Evolutionary conservation across 768 basidiomycete genomes (phyloP).

Genomic region (Leccinum obscurum): DNA sequence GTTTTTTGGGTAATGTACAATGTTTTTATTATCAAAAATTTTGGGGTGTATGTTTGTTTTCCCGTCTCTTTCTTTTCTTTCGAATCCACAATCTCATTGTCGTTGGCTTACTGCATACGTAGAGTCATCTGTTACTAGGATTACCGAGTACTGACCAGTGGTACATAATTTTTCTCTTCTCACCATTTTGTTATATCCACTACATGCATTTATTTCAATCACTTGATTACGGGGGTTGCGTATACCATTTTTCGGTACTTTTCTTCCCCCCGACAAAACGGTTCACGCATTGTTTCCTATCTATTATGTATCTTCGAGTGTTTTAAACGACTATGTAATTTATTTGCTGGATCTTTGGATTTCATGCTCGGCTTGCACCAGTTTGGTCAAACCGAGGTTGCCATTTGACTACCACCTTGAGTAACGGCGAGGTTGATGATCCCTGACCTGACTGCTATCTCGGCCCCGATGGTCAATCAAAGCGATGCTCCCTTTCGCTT

Average conservation of each 20-base stretch:
- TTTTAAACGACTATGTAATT: conserved; percentile 14
- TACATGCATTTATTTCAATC: conserved; percentile 17
- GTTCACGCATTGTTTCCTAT: conserved; percentile 9
- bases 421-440: conserved; percentile 12
- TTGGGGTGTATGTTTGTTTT: conserved; percentile 7
- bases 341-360: conserved; percentile 11
- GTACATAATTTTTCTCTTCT: conserved; percentile 4
- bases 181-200: conserved; percentile 24
- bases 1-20: conserved; percentile 12
- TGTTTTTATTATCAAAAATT: conserved; percentile 11
- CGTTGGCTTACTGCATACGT: conserved; percentile 13
- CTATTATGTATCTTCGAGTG: conserved; percentile 16
- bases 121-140: conserved; percentile 13
- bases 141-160: conserved; percentile 1
- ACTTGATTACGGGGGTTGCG: conserved; percentile 12
- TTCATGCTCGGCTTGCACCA: not conserved
- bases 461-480: conserved; percentile 80
- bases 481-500: conserved; percentile 75
- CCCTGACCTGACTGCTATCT: conserved; percentile 41
- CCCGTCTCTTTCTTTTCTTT: conserved; percentile 1
- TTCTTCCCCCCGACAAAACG: not conserved
- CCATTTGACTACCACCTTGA: not conserved
- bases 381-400: not conserved
- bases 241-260: conserved; percentile 21
- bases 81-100: conserved; percentile 1